Evolutionary conservation across 1,139 yeast species (phyloP).

Genomic region (Hanseniaspora gamundiae): DNA sequence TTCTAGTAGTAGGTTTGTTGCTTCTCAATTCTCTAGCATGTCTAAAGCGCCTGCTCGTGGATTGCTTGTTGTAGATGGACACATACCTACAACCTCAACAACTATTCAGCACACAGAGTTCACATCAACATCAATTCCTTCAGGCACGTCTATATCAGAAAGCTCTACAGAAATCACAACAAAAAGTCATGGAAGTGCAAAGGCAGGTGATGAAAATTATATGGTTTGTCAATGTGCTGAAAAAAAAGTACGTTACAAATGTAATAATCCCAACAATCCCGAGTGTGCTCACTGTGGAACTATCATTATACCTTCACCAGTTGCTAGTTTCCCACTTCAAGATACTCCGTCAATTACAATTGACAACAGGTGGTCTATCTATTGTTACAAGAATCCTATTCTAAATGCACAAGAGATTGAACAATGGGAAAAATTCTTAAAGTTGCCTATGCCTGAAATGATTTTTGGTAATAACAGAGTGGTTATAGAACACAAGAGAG

Average conservation of each 20-base stretch:
- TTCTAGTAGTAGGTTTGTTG: too few relatives aligned
- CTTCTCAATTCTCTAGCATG: too few relatives aligned
- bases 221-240: constrained; percentile 9
- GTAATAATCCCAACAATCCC: constrained; percentile 28
- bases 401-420: constrained; percentile 67
- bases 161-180: constrained; percentile 5
- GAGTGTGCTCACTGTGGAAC: constrained; percentile 53
- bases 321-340: constrained; percentile 45
- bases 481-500: constrained; percentile 31
- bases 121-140: too few relatives aligned
- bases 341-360: constrained; percentile 58
- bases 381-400: constrained; percentile 66
- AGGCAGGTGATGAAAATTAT: too few relatives aligned
- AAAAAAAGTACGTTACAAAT: constrained; percentile 14
- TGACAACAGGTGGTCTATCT: constrained; percentile 58
- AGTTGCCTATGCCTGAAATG: constrained; percentile 93
- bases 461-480: constrained; percentile 83
- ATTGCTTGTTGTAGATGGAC: constrained; percentile 8
- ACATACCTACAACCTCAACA: constrained; percentile 29
- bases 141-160: too few relatives aligned
- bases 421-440: constrained; percentile 38
- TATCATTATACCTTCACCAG: constrained; percentile 65
- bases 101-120: too few relatives aligned
- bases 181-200: too few relatives aligned
- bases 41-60: too few relatives aligned